Evolutionary conservation across 345 rosid species (phyloP).

Genomic region (Gossypium sturtianum): DNA sequence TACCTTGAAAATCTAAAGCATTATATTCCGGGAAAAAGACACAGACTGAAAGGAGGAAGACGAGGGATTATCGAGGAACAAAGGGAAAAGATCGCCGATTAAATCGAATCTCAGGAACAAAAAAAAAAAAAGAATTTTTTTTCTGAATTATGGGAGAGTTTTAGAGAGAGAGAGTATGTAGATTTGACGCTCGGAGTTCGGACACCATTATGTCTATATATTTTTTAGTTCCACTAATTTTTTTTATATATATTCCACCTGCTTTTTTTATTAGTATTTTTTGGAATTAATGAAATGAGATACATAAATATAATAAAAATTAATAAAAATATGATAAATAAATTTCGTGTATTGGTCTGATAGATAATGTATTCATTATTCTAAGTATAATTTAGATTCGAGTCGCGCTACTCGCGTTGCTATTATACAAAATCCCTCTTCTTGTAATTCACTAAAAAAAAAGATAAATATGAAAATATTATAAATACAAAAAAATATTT

Average conservation of each 20-base stretch:
- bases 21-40: slow-evolving; percentile 25
- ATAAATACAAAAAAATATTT: too few relatives aligned
- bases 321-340: too few relatives aligned
- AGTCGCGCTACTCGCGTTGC: rapidly evolving
- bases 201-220: slow-evolving; percentile 33
- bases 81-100: slow-evolving; percentile 31
- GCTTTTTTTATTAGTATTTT: not conserved
- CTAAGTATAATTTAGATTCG: too few relatives aligned
- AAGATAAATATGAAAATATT: too few relatives aligned
- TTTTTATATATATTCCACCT: slow-evolving; percentile 14
- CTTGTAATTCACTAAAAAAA: too few relatives aligned
- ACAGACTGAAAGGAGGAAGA: slow-evolving; percentile 25
- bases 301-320: too few relatives aligned
- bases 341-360: too few relatives aligned
- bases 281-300: too few relatives aligned
- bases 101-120: slow-evolving; percentile 30
- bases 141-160: slow-evolving; percentile 15
- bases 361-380: too few relatives aligned
- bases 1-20: slow-evolving; percentile 53
- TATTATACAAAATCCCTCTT: rapidly evolving
- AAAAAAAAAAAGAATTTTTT: not conserved
- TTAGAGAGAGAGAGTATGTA: slow-evolving; percentile 34
- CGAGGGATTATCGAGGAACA: slow-evolving; percentile 32
- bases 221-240: slow-evolving; percentile 12
- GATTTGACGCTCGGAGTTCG: slow-evolving; percentile 65